Evolutionary conservation across 1,284 basidiomycete genomes (phyloP), one percentile per base, ranked within the genome.

Genomic region (Veloboletus limbatus): DNA sequence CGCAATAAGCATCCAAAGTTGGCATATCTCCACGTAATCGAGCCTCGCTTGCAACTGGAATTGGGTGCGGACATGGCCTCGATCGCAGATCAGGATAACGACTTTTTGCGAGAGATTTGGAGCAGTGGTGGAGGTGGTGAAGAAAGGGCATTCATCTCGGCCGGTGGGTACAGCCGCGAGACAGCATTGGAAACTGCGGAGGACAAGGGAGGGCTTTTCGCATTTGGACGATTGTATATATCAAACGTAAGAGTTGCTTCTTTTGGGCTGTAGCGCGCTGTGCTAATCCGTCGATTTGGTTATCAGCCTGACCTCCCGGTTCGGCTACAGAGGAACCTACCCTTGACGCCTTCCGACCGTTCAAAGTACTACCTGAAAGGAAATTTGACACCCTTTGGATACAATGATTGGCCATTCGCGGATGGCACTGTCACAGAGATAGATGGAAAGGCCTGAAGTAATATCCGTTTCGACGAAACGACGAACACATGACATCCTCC

Each of bases 1-100:
- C 63, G 61, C 41, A 42, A 68, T 35, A 54, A 62, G 7, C 45
- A 51, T 20, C 48, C 56, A 0, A 68, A 71, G 20, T 62, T 85
- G 8, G 78, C 78, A 0, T 85, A 82, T 57, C 52, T 85, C 17
- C 83, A 87, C 56, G 63, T 75, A 31, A 63, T 79, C 22, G 81
- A 83, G 55, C 67, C 75, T 2, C 65, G 72, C 13, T 55, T 67
- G 10, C n/a, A n/a, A 43, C 50, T 16, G 66, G 57, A 20, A 9
- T 3, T n/a, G n/a, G n/a, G n/a, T n/a, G n/a, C n/a, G n/a, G 53
- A 60, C 8, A 1, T 3, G 17, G 27, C 32, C 2, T 10, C 8
- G 4, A 8, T 17, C 14, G 7, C 18, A 14, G 49, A 36, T 2
- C 42, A 48, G 4, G 32, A 41, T 5, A 60, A 55, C 0, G 48